Conservation (phyloP, 345 rosid species). For the Odontarrhena argentea region DNA sequence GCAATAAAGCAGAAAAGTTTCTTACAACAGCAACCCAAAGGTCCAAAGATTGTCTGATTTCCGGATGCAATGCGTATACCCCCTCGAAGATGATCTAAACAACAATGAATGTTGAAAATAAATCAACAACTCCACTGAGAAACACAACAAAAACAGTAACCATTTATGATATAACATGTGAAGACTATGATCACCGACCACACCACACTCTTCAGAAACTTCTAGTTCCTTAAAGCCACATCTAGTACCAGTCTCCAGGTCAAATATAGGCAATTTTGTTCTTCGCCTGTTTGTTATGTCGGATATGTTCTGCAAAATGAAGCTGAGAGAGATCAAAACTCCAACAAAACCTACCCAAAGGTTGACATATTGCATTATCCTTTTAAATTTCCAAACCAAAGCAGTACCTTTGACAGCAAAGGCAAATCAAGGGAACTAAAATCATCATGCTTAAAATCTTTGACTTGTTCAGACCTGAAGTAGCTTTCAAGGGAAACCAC, state of each 20-base stretch:
- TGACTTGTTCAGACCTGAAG: conserved; percentile 80
- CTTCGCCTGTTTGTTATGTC: conserved; percentile 68
- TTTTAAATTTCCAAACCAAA: conserved; percentile 16
- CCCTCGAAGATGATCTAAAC: conserved; percentile 94
- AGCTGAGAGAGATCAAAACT: conserved; percentile 26
- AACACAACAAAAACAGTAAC: conserved; percentile 10
- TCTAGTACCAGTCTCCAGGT: conserved; percentile 88
- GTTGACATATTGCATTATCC: conserved; percentile 11
- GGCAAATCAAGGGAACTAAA: conserved; percentile 83
- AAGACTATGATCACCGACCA: conserved; percentile 56
- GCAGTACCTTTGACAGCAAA: conserved; percentile 84
- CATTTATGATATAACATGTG: neutral
- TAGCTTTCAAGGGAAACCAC: conserved; percentile 98
- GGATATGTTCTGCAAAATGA: conserved; percentile 66
- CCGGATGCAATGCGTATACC: conserved; percentile 94
- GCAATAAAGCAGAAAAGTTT: conserved; percentile 35
- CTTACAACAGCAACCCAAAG: conserved; percentile 99
- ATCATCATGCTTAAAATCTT: conserved; percentile 91
- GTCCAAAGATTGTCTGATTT: conserved; percentile 84
- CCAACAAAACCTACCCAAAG: conserved; percentile 9
- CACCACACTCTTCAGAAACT: conserved; percentile 95
- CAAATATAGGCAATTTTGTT: conserved; percentile 81
- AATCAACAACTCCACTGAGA: conserved; percentile 6
- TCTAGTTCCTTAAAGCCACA: conserved; percentile 88
- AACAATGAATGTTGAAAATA: conserved; percentile 28